These are phyloP conservation scores for Tricholoma terreum DNA, from an alignment of 768 basidiomycete genomes.

Conservation along the genomic window DNA sequence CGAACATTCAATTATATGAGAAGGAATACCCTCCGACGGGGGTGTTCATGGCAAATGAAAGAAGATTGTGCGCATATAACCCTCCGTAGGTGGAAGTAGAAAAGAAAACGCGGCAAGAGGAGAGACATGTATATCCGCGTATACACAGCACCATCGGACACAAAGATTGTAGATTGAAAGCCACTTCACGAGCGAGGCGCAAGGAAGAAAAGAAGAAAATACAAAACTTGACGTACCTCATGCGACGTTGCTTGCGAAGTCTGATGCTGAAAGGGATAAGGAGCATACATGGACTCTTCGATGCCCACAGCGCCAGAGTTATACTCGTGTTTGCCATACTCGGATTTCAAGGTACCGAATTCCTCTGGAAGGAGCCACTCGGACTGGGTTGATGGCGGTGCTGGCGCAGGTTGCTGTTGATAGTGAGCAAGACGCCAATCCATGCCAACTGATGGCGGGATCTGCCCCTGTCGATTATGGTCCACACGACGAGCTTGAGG, in stretches of 20 bases:
- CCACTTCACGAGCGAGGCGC: not conserved
- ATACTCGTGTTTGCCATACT: slow-evolving; percentile 3
- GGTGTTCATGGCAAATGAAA: too few relatives aligned
- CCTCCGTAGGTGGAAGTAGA: too few relatives aligned
- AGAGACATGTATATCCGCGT: too few relatives aligned
- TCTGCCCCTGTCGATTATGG: slow-evolving; percentile 18
- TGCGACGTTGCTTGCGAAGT: slow-evolving; percentile 5
- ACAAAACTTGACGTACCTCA: slow-evolving; percentile 4
- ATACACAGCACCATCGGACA: not conserved
- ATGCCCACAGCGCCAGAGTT: slow-evolving; percentile 6
- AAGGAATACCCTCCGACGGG: too few relatives aligned
- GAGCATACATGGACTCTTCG: slow-evolving; percentile 1
- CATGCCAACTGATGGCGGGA: slow-evolving; percentile 18
- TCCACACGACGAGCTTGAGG: slow-evolving; percentile 27
- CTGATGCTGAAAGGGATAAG: slow-evolving; percentile 16
- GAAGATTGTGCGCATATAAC: too few relatives aligned
- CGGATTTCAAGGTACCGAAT: not conserved
- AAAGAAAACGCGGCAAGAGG: too few relatives aligned
- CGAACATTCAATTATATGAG: too few relatives aligned
- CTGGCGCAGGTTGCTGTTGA: slow-evolving; percentile 21
- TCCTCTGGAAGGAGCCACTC: slow-evolving; percentile 12
- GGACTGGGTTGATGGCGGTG: not conserved
- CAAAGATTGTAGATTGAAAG: too few relatives aligned
- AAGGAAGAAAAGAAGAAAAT: not conserved
- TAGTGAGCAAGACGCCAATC: slow-evolving; percentile 37